Conservation (phyloP, 495 filamentous ascomycete species). For the Neurospora sp. region DNA sequence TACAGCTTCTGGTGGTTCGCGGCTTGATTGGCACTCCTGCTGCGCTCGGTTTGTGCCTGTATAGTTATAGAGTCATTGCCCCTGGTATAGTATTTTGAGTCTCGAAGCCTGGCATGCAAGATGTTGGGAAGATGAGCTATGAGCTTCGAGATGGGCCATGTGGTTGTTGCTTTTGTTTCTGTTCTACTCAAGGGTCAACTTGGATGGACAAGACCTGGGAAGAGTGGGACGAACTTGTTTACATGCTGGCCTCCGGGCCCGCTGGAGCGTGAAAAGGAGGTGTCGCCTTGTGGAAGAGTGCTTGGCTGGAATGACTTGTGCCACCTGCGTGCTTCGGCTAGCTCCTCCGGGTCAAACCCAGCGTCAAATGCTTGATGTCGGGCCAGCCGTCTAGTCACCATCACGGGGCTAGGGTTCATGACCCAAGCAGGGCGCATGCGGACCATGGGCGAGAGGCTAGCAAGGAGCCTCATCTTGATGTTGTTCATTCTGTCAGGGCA, state of each 20-base stretch:
- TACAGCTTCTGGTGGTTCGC: slow-evolving; percentile 35
- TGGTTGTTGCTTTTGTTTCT: slow-evolving; percentile 80
- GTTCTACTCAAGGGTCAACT: slow-evolving; percentile 45
- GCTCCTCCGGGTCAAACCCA: slow-evolving; percentile 42
- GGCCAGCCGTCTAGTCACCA: slow-evolving; percentile 6
- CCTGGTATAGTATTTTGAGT: slow-evolving; percentile 60
- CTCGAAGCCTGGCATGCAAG: slow-evolving; percentile 51
- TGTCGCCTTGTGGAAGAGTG: slow-evolving; percentile 56
- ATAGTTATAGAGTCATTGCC: slow-evolving; percentile 45
- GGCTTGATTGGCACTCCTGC: slow-evolving; percentile 34
- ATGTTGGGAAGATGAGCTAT: slow-evolving; percentile 54
- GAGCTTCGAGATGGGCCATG: slow-evolving; percentile 48
- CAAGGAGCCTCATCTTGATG: neutral
- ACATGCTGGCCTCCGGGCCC: slow-evolving; percentile 94
- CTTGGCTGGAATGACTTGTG: slow-evolving; percentile 50
- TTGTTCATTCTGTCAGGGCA: neutral
- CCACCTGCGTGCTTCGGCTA: slow-evolving; percentile 69
- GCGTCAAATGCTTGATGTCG: slow-evolving; percentile 32
- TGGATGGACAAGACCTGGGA: neutral
- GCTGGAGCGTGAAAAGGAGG: slow-evolving; percentile 76
- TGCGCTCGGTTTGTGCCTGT: slow-evolving; percentile 35
- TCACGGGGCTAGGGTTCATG: neutral
- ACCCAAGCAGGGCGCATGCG: neutral
- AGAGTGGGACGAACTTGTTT: slow-evolving; percentile 64
- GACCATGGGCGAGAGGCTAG: neutral